phyloP scores from a whole-genome alignment of 768 basidiomycete species.

The Rhodosporidiobolus odoratus region DNA sequence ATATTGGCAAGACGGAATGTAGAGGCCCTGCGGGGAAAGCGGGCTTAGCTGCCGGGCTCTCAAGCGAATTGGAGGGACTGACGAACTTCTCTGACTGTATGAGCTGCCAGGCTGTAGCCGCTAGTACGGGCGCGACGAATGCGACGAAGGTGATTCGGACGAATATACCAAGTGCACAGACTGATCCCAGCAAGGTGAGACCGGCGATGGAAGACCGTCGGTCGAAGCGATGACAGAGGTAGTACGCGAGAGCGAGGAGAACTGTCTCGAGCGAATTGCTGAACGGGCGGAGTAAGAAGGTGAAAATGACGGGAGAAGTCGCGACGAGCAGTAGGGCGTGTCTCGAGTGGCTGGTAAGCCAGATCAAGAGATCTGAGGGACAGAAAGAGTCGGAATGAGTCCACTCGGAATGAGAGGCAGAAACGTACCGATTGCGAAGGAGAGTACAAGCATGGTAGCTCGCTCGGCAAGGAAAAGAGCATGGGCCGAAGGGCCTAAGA shows the following conservation, averaged over 20 bases:
- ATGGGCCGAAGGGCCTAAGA: constrained; percentile 5
- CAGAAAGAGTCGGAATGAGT: background rate
- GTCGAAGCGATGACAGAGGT: background rate
- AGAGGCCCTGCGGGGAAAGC: background rate
- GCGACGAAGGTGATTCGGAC: constrained; percentile 37
- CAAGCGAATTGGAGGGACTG: too few species aligned
- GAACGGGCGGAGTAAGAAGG: constrained; percentile 39
- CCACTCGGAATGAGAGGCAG: too few species aligned
- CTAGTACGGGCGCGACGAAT: constrained; percentile 6
- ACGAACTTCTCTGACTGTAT: too few species aligned
- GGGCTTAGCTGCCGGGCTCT: too few species aligned
- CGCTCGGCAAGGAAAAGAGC: constrained; percentile 16
- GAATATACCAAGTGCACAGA: constrained; percentile 22
- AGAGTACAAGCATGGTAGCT: constrained; percentile 10
- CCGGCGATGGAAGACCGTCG: accelerated
- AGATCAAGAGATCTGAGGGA: constrained; percentile 1
- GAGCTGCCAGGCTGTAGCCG: too few species aligned
- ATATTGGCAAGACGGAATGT: background rate
- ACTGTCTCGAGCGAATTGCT: constrained; percentile 38
- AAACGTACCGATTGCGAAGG: constrained; percentile 22
- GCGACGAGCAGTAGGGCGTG: constrained; percentile 28
- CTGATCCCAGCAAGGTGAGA: constrained; percentile 5
- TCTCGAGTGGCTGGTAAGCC: background rate
- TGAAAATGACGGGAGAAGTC: constrained; percentile 21
- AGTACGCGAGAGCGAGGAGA: constrained; percentile 3